Percentiles rank a stretch among this genome's conserved stretches.
These are phyloP conservation scores for Athelia psychrophila DNA, from an alignment of 1,284 basidiomycete species.

Conservation along the genomic window DNA sequence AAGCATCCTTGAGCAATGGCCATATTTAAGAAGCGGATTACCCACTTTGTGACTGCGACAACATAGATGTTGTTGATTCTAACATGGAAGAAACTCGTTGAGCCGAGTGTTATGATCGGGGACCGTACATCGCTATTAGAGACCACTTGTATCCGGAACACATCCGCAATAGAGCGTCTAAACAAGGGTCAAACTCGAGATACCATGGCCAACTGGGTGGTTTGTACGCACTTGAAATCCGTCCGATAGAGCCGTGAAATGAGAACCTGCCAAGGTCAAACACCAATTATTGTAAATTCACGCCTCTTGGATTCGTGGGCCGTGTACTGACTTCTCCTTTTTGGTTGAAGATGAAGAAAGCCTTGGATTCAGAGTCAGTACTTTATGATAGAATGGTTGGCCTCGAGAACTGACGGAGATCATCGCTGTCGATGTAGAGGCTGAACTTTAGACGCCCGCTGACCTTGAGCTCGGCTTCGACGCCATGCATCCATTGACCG, in stretches of 20 bases:
- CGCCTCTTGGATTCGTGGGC: not conserved
- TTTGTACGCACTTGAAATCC: constrained; percentile 82
- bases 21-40: constrained; percentile 6
- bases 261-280: constrained; percentile 64
- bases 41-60: constrained; percentile 92
- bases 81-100: constrained; percentile 97
- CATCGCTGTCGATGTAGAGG: not conserved
- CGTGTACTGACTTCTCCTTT: constrained; percentile 79
- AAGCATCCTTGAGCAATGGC: not conserved
- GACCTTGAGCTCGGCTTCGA: too few relatives aligned
- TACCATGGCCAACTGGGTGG: constrained; percentile 1
- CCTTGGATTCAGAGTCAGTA: constrained; percentile 42
- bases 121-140: constrained; percentile 96
- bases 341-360: constrained; percentile 98
- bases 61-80: constrained; percentile 93
- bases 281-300: constrained; percentile 2
- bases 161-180: constrained; percentile 96
- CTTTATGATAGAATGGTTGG: not conserved
- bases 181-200: constrained; percentile 13
- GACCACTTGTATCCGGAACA: constrained; percentile 97
- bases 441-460: too few relatives aligned
- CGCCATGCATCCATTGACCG: too few relatives aligned
- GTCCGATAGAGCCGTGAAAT: constrained; percentile 92
- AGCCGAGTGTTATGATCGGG: constrained; percentile 96
- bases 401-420: constrained; percentile 3